Conservation (phyloP, 257 asterid genomes). For the Solanum chiquidenum region DNA sequence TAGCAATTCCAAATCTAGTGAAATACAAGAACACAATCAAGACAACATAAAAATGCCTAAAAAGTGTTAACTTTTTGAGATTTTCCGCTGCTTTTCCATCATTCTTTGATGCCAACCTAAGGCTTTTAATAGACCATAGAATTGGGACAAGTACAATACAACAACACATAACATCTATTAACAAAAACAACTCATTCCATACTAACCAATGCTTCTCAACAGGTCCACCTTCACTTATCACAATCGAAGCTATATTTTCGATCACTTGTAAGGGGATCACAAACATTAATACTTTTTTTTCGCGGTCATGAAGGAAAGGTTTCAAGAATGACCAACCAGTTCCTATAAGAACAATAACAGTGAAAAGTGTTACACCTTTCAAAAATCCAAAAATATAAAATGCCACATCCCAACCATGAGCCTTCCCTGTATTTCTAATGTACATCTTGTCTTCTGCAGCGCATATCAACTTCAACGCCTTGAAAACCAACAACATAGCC, state of each 20-base stretch:
- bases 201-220: constrained; percentile 13
- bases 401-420: constrained; percentile 33
- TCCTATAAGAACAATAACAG: constrained; percentile 24
- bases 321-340: constrained; percentile 38
- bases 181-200: constrained; percentile 25
- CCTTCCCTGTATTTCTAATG: constrained; percentile 21
- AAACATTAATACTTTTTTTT: constrained; percentile 18
- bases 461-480: constrained; percentile 21
- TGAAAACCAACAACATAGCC: constrained; percentile 17
- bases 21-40: constrained; percentile 25
- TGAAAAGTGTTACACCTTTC: constrained; percentile 18
- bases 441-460: constrained; percentile 27
- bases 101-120: constrained; percentile 14
- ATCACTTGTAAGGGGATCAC: constrained; percentile 26
- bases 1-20: constrained; percentile 23
- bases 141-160: constrained; percentile 25
- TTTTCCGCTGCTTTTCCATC: constrained; percentile 29
- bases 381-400: constrained; percentile 24
- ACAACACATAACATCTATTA: constrained; percentile 26
- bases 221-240: constrained; percentile 29
- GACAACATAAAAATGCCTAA: constrained; percentile 20
- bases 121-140: constrained; percentile 22
- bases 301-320: constrained; percentile 25
- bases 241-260: constrained; percentile 18
- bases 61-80: constrained; percentile 18